These are phyloP conservation scores for Verticillium zaregamsianum DNA, from an alignment of 2,329 filamentous ascomycete species.

Conservation along the genomic window DNA sequence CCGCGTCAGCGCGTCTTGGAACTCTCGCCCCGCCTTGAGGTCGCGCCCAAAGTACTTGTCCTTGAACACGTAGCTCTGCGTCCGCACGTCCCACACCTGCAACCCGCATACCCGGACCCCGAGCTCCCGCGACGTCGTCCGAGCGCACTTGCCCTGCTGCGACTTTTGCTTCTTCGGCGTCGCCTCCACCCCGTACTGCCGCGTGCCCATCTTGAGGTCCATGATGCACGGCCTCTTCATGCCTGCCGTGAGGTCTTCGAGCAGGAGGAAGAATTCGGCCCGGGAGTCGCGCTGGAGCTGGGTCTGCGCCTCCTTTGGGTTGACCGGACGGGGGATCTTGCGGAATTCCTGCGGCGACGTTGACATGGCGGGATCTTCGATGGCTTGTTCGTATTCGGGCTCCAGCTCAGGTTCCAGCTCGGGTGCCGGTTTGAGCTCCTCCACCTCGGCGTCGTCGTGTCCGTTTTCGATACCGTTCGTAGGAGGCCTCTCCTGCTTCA, in stretches of 20 bases:
- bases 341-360: conserved; percentile 32
- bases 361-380: conserved; percentile 14
- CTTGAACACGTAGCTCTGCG: conserved; percentile 85
- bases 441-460: not conserved
- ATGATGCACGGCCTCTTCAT: conserved; percentile 97
- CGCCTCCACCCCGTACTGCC: conserved; percentile 93
- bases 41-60: conserved; percentile 97
- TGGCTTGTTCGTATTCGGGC: not conserved
- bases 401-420: conserved; percentile 1
- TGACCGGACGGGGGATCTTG: conserved; percentile 58
- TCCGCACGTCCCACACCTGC: conserved; percentile 88
- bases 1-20: conserved; percentile 79
- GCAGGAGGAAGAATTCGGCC: conserved; percentile 85
- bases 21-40: conserved; percentile 81
- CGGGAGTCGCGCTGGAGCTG: conserved; percentile 54
- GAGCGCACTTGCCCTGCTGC: conserved; percentile 86
- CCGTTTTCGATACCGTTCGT: not conserved
- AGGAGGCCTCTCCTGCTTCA: not conserved
- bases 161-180: conserved; percentile 88
- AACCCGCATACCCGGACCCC: conserved; percentile 93
- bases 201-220: conserved; percentile 97
- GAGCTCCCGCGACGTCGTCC: conserved; percentile 84
- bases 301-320: conserved; percentile 72
- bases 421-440: conserved; percentile 3
- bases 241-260: conserved; percentile 92